Conservation (phyloP, 768 basidiomycete species). For the Strobilomyces echinocephalus region DNA sequence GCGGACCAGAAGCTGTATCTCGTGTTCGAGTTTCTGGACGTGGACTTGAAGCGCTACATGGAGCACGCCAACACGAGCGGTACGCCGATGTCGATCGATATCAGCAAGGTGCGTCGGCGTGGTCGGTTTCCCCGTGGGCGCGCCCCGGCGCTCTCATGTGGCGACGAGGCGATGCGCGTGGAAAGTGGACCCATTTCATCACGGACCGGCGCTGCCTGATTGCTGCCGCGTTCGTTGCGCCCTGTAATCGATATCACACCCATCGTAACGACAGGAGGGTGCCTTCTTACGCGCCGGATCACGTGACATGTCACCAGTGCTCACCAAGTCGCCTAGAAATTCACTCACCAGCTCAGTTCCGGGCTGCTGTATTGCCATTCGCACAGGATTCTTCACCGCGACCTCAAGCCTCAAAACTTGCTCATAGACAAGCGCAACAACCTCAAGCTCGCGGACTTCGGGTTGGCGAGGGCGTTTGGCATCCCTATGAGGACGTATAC, state of each 20-base stretch:
- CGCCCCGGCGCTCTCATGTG: not conserved
- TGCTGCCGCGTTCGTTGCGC: not conserved
- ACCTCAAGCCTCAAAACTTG: slow-evolving; percentile 94
- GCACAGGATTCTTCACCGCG: slow-evolving; percentile 93
- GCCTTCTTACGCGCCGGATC: slow-evolving; percentile 24
- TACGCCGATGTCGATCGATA: slow-evolving; percentile 64
- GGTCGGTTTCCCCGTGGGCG: not conserved
- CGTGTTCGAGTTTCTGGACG: slow-evolving; percentile 96
- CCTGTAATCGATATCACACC: slow-evolving; percentile 19
- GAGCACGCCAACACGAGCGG: slow-evolving; percentile 74
- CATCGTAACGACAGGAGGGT: slow-evolving; percentile 15
- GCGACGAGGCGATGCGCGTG: slow-evolving; percentile 20
- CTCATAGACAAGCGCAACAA: slow-evolving; percentile 87
- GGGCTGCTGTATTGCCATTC: slow-evolving; percentile 94
- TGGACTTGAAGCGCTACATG: slow-evolving; percentile 96
- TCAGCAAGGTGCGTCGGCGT: slow-evolving; percentile 67
- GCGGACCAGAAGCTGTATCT: slow-evolving; percentile 96
- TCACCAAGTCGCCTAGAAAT: slow-evolving; percentile 62
- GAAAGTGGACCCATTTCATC: slow-evolving; percentile 3
- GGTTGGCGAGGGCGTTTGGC: slow-evolving; percentile 93
- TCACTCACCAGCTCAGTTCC: slow-evolving; percentile 87
- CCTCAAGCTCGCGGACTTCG: slow-evolving; percentile 95
- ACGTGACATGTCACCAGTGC: slow-evolving; percentile 26
- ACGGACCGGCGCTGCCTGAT: not conserved
- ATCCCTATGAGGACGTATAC: slow-evolving; percentile 99